Evolutionary conservation across 345 rosid species (phyloP).

Genomic region (Linum lewisii): DNA sequence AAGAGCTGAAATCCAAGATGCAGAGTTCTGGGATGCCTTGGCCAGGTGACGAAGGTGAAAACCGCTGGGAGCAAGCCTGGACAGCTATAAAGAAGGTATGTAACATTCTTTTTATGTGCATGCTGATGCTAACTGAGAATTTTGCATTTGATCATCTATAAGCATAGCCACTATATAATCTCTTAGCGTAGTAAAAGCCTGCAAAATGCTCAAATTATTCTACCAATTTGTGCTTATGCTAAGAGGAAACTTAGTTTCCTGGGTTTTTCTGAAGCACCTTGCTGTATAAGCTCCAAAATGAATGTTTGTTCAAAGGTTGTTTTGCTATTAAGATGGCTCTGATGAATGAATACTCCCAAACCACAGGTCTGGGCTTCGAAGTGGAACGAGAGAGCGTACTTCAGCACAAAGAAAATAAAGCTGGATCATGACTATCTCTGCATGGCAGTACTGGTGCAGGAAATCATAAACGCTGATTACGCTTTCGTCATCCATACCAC

Average conservation of each 20-base stretch:
- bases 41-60: slow-evolving; percentile 97
- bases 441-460: slow-evolving; percentile 99
- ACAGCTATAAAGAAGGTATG: slow-evolving; percentile 82
- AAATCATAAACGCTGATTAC: slow-evolving; percentile 86
- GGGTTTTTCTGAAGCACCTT: background rate
- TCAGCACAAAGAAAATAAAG: slow-evolving; percentile 82
- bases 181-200: too few relatives aligned
- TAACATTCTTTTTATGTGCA: too few relatives aligned
- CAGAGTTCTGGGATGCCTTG: slow-evolving; percentile 86
- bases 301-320: background rate
- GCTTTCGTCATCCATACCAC: slow-evolving; percentile 98
- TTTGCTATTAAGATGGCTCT: slow-evolving; percentile 9
- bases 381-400: slow-evolving; percentile 98
- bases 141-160: background rate
- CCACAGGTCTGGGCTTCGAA: slow-evolving; percentile 97
- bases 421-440: slow-evolving; percentile 89
- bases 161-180: too few relatives aligned
- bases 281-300: background rate
- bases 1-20: slow-evolving; percentile 79
- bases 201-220: too few relatives aligned
- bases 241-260: background rate
- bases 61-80: slow-evolving; percentile 97
- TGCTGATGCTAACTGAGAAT: background rate
- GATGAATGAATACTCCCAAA: slow-evolving; percentile 4
- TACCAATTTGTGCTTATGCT: background rate